Conservation (phyloP, 1,284 basidiomycete species). For the Ceratobasidium sp. region DNA sequence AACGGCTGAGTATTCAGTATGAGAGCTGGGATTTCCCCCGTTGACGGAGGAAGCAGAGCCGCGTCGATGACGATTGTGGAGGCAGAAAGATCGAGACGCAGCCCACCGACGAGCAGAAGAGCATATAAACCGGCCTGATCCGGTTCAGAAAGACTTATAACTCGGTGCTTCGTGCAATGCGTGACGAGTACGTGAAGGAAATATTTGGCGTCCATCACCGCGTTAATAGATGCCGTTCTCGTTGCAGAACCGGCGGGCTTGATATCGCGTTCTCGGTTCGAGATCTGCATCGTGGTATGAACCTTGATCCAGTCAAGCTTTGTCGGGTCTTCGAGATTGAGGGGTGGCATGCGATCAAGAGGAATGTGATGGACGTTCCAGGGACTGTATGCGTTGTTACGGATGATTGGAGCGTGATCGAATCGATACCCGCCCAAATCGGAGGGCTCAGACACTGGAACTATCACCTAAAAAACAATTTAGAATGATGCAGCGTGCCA, state of each 20-base stretch:
- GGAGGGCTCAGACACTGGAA: slow-evolving; percentile 52
- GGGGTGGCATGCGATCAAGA: slow-evolving; percentile 51
- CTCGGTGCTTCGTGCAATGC: slow-evolving; percentile 48
- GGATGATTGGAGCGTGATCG: slow-evolving; percentile 56
- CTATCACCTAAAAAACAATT: slow-evolving; percentile 54
- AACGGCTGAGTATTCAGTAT: not conserved
- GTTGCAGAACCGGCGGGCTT: slow-evolving; percentile 49
- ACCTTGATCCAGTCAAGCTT: slow-evolving; percentile 52
- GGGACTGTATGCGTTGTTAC: slow-evolving; percentile 24
- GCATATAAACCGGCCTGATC: slow-evolving; percentile 53
- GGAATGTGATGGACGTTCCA: slow-evolving; percentile 56
- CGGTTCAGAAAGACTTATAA: slow-evolving; percentile 55
- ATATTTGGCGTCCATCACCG: slow-evolving; percentile 51
- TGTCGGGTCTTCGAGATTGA: slow-evolving; percentile 47
- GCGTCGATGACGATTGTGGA: slow-evolving; percentile 63
- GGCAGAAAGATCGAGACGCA: slow-evolving; percentile 62
- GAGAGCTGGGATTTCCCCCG: slow-evolving; percentile 24
- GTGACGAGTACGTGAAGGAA: slow-evolving; percentile 54
- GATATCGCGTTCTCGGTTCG: slow-evolving; percentile 53
- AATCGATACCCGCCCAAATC: slow-evolving; percentile 51
- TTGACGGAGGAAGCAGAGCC: slow-evolving; percentile 59
- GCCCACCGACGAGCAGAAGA: slow-evolving; percentile 59
- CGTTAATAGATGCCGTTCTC: slow-evolving; percentile 35
- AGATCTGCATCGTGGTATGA: slow-evolving; percentile 54
- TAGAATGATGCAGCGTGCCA: too few relatives aligned